Evolutionary conservation across 805 yeast genomes (phyloP), one percentile per base, ranked within the genome.

Genomic region (Candida sakaeoensis): DNA sequence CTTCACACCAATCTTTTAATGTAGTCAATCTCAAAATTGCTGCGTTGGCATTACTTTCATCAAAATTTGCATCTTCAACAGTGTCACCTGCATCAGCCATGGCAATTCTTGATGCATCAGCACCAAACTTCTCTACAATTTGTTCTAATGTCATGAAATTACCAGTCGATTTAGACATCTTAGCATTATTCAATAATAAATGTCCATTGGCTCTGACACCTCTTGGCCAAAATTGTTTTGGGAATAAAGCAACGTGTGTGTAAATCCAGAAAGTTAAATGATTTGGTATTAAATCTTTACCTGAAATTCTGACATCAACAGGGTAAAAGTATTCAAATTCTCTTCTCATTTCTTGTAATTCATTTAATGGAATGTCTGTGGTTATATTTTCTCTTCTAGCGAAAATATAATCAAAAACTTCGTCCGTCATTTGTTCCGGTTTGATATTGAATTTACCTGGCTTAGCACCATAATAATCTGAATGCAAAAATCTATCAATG

Each of bases 81-180:
- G 93, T 74, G 61, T 93, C 99, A 72, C 99, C 99, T 38, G 97
- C 96, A 71, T 93, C 99, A 33, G 98, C 99, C 49, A 93, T 72
- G 4, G 99, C 97, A 61, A 93, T 86, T 74, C 99, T 85, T 8
- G 96, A 73, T 30, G 98, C 97, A 64, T 93, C 99, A 37, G 98
- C 95, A 63, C 99, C 99, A 52, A 82, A 93, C 67, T 93, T 93
- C 53, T 79, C 74, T 44, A 82, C 82, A 60, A 85, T 77, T 63
- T 93, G 88, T 53, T 81, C 77, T 62, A 93, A 72, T 37, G 98
- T 93, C 81, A 87, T 74, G 61, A 93, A 93, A 72, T 93, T 93
- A 68, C 99, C 99, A 23, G 98, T 91, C 23, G 95, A 85, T 65
- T 93, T 93, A 41, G 97, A 82, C 99, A 93, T 93, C 77, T 93